Evolutionary conservation across 2,329 filamentous ascomycete genomes (phyloP).

Genomic region (Claviceps capensis): DNA sequence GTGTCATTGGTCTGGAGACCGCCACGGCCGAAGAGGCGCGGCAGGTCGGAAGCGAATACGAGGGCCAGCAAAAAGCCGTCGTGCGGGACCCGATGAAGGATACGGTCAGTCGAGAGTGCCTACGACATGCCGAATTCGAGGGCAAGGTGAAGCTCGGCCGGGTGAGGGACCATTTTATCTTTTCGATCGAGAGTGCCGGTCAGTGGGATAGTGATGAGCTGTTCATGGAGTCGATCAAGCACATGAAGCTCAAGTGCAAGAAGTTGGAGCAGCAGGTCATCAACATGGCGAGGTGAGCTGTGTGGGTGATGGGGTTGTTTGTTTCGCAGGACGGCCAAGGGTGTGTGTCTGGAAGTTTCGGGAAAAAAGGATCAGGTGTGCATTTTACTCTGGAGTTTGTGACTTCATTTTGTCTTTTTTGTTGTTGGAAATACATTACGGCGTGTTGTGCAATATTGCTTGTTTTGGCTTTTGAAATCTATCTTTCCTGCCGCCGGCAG

Average conservation of each 20-base stretch:
- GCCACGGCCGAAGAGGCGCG: slow-evolving; percentile 55
- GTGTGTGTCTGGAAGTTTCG: too few species aligned
- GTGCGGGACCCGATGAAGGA: slow-evolving; percentile 84
- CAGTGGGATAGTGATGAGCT: slow-evolving; percentile 91
- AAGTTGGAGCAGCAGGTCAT: slow-evolving; percentile 57
- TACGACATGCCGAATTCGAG: slow-evolving; percentile 86
- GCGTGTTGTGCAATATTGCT: too few species aligned
- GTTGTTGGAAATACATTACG: background rate
- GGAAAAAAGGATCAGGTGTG: background rate
- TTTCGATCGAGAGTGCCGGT: slow-evolving; percentile 84
- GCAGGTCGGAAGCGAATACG: slow-evolving; percentile 48
- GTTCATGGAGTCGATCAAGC: slow-evolving; percentile 77
- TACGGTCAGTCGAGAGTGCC: slow-evolving; percentile 83
- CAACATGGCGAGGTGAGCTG: slow-evolving; percentile 40
- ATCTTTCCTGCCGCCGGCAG: too few species aligned
- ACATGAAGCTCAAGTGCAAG: slow-evolving; percentile 74
- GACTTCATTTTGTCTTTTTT: background rate
- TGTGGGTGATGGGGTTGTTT: background rate
- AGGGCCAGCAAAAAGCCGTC: slow-evolving; percentile 69
- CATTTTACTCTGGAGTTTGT: background rate
- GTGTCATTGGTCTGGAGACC: slow-evolving; percentile 70
- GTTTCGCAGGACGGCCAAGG: too few species aligned
- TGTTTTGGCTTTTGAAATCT: too few species aligned
- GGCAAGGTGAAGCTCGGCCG: slow-evolving; percentile 90
- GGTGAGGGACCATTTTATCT: slow-evolving; percentile 92